Percentiles rank a stretch among this genome's conserved stretches.
Evolutionary conservation across 169 alveolate genomes (phyloP).

Genomic region (Cryptosporidium ubiquitum): DNA sequence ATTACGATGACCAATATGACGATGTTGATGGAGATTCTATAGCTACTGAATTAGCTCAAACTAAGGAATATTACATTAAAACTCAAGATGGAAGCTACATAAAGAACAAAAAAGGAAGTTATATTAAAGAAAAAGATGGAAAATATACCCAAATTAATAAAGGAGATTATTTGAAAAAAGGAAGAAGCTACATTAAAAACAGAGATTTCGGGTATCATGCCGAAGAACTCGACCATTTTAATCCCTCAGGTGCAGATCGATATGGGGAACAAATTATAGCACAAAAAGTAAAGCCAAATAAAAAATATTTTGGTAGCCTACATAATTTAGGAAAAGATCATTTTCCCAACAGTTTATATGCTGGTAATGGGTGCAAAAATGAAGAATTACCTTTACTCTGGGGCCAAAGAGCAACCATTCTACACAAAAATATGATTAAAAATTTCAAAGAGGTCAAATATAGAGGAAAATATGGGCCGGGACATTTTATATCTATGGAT

Average conservation of each 20-base stretch:
- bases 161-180: neutral
- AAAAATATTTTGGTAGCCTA: neutral
- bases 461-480: constrained; percentile 14
- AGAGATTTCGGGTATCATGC: neutral
- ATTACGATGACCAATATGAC: constrained; percentile 13
- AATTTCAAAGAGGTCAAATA: constrained; percentile 2
- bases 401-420: constrained; percentile 63
- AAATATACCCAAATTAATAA: neutral
- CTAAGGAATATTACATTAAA: neutral
- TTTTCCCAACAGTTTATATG: neutral
- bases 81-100: neutral
- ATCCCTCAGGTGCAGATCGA: neutral
- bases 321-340: neutral
- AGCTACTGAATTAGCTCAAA: neutral
- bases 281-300: neutral
- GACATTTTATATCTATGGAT: constrained; percentile 30
- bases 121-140: neutral
- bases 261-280: neutral
- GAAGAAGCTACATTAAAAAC: neutral
- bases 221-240: neutral
- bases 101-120: neutral
- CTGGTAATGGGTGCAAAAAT: constrained; percentile 30
- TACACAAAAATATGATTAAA: constrained; percentile 19
- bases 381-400: constrained; percentile 34
- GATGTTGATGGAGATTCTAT: neutral